Evolutionary conservation across 2,329 filamentous ascomycete species (phyloP), one percentile per base, ranked within the genome.

Genomic region (Aquanectria penicillioides): DNA sequence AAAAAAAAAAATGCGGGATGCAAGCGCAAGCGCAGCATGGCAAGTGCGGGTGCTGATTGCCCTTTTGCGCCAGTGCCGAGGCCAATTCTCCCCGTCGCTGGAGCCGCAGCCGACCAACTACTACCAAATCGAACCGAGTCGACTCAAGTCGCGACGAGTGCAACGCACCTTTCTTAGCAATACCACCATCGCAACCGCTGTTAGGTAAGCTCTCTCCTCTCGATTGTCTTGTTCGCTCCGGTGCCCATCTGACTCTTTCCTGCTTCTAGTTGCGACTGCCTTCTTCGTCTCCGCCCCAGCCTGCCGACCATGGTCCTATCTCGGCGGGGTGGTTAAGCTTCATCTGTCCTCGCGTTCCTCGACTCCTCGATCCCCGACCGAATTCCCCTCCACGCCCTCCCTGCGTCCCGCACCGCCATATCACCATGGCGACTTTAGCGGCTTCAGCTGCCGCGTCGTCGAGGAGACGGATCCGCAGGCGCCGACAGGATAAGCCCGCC

Each of bases 401-500:
- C 37, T 48, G 20, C 36, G 20, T 43, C 28, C 33, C 51, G 41
- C 18, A 50, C 23, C 50, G n/a, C 25, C 38, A 31, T n/a, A n/a
- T 36, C 59, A 59, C 53, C 10, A 76, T 76, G 74, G 64, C 74
- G 38, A 69, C 71, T 38, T 61, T 70, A 43, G 64, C 71, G 37
- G 66, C 69, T 41, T 57, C 71, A 17, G 59, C 72, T 57, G 53
- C 62, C 11, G 40, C 55, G 25, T 65, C 67, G 26, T 64, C 57
- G 50, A 76, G 74, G 66, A 81, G 78, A 70, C 78, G 79, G 57
- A 78, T 78, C 53, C 79, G 85, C 57, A 80, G 86, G 63, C 81
- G 86, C 47, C 80, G 85, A 52, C 81, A 86, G 65, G 87, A 95
- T 74, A 93, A 91, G 74, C 84, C 90, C 7, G 85, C 94, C 37